Base-by-base conservation (phyloP, 768 basidiomycete genomes). In the Chalciporus pseudorubinellus region DNA sequence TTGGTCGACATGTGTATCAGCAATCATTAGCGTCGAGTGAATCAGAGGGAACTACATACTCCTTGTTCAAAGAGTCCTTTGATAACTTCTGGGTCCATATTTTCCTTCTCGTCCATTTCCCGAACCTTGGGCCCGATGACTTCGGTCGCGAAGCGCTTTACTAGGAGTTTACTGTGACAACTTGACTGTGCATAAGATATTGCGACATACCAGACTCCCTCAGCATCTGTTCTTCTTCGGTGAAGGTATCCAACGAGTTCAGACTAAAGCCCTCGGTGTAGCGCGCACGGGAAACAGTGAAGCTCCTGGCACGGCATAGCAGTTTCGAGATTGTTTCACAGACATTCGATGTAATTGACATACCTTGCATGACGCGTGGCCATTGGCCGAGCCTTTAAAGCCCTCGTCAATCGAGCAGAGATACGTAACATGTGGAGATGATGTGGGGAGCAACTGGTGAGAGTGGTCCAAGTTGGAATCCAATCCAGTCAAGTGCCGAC, bases 91-190 rank as follows among this genome's bases (percentile, higher is more conserved):
- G 90, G 83, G 66, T 98, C 94, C 95, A 99, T 98, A 50, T 69
- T 73, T 72, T 99, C 95, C 49, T 85, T 89, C 77, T 99, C 97
- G 64, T 99, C 97, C 97, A 99, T 99, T 69, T 95, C 93, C 19
- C 85, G 81, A 51, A 97, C 95, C 69, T 85, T 91, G 43, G 97
- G 97, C 3, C 73, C 89, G 18, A 99, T 82, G 24, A 95, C 85
- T 46, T 98, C 94, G 46, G 80, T 76, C 0, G 95, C 92, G 61
- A 98, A 98, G 22, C 91, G 87, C 61, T 78, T 78, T 20, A 98
- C 95, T 92, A 63, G 18, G 11, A 56, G 52, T 53, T 8, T 50
- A 40, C 48, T 5, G 26, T 18, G 13, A 33, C 16, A 28, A 31
- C 29, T 16, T 46, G 33, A 45, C 8, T 10, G 39, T 33, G 34